These are phyloP conservation scores for Eremochloa ophiuroides DNA, from an alignment of 176 grass and related monocot genomes.

Conservation along the genomic window DNA sequence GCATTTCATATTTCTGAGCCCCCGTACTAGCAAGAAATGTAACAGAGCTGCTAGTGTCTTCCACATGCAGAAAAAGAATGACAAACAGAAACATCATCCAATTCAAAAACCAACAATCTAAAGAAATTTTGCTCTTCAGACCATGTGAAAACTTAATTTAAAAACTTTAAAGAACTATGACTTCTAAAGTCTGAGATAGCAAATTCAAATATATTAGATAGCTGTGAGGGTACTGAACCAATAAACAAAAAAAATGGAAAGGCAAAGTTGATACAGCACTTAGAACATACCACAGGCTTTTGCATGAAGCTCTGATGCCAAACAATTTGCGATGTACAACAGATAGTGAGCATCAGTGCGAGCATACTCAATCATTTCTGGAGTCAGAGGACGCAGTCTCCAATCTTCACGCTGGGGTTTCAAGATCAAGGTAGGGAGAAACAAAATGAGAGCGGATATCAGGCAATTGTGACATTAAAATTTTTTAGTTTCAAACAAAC, in stretches of 20 bases:
- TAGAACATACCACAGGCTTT: slow-evolving; percentile 61
- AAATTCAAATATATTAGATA: neutral
- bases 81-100: neutral
- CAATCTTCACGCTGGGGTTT: slow-evolving; percentile 89
- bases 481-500: neutral
- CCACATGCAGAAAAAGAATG: neutral
- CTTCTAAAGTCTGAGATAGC: neutral
- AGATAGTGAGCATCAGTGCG: slow-evolving; percentile 84
- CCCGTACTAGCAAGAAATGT: neutral
- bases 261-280: neutral
- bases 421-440: slow-evolving; percentile 7
- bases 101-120: slow-evolving; percentile 6
- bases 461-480: neutral
- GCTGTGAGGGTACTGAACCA: neutral
- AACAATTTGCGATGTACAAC: slow-evolving; percentile 79
- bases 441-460: neutral
- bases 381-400: slow-evolving; percentile 76
- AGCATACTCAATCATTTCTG: slow-evolving; percentile 86
- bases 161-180: neutral
- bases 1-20: slow-evolving; percentile 8
- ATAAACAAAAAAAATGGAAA: slow-evolving; percentile 11
- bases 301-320: slow-evolving; percentile 66
- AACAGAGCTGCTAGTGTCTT: neutral
- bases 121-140: neutral
- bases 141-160: neutral